Evolutionary conservation across 2,329 filamentous ascomycete species (phyloP).

Genomic region (Microcera coccophila): DNA sequence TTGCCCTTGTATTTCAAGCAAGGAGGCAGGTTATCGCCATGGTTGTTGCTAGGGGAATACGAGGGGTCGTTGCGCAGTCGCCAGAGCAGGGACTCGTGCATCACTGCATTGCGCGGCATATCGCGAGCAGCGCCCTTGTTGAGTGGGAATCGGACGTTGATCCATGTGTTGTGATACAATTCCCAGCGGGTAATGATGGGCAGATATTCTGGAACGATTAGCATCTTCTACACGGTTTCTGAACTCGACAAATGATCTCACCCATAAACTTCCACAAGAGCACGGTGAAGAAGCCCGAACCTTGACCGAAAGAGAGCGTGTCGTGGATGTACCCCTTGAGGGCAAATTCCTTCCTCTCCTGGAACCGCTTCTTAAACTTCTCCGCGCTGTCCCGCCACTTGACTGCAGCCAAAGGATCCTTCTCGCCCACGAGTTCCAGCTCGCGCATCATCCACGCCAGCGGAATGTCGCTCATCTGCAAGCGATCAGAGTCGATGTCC

Average conservation of each 20-base stretch:
- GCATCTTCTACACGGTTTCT: not conserved
- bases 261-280: conserved; percentile 43
- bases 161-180: conserved; percentile 31
- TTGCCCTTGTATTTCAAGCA: conserved; percentile 28
- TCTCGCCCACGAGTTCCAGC: conserved; percentile 36
- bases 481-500: conserved; percentile 30
- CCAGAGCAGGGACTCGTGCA: conserved; percentile 37
- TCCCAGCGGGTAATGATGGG: conserved; percentile 42
- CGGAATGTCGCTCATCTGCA: conserved; percentile 48
- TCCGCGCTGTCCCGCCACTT: conserved; percentile 33
- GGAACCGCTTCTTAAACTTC: conserved; percentile 32
- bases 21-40: conserved; percentile 26
- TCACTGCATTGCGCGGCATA: conserved; percentile 36
- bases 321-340: conserved; percentile 37
- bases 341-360: conserved; percentile 29
- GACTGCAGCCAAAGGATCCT: conserved; percentile 29
- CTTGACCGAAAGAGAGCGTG: conserved; percentile 35
- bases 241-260: conserved; percentile 21
- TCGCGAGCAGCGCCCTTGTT: conserved; percentile 37
- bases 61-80: conserved; percentile 27
- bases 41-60: conserved; percentile 35
- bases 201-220: conserved; percentile 32
- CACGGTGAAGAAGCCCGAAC: conserved; percentile 37
- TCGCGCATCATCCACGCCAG: conserved; percentile 53
- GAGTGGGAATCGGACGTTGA: conserved; percentile 35